Evolutionary conservation across 441 rosid species (phyloP).

Genomic region (Erodium trifolium): DNA sequence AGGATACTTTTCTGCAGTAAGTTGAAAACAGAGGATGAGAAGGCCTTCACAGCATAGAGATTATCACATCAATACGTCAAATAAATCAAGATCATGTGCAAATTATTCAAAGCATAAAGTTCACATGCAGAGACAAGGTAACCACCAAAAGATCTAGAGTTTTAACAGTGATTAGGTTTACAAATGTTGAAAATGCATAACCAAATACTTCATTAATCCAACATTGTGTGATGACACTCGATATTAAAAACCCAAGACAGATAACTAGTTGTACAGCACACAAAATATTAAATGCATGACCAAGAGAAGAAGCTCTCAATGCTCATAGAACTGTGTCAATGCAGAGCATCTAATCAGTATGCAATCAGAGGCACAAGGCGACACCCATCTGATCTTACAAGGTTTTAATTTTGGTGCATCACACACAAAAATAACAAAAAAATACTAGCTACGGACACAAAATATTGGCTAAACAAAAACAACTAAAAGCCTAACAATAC

Average conservation of each 20-base stretch:
- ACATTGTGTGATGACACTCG: neutral
- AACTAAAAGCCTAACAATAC: neutral
- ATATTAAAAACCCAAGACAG: neutral
- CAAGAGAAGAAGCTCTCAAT: neutral
- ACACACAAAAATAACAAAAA: neutral
- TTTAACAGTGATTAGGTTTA: neutral
- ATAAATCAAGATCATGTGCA: neutral
- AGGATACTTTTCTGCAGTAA: neutral
- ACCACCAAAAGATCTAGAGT: constrained; percentile 4
- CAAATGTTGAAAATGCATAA: neutral
- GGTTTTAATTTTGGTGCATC: neutral
- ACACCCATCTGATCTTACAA: neutral
- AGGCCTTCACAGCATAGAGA: constrained; percentile 1
- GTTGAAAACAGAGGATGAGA: neutral
- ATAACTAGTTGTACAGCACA: neutral
- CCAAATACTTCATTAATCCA: neutral
- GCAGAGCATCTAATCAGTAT: neutral
- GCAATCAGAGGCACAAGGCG: neutral
- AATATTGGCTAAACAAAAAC: neutral
- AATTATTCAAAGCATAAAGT: neutral
- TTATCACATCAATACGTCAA: constrained; percentile 4
- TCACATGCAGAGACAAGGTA: constrained; percentile 2
- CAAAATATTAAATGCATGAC: neutral
- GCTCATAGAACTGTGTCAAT: neutral
- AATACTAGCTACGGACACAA: too few relatives aligned